These are phyloP conservation scores for Penicillium egyptiacum DNA, from an alignment of 495 filamentous ascomycete species.

Conservation along the genomic window DNA sequence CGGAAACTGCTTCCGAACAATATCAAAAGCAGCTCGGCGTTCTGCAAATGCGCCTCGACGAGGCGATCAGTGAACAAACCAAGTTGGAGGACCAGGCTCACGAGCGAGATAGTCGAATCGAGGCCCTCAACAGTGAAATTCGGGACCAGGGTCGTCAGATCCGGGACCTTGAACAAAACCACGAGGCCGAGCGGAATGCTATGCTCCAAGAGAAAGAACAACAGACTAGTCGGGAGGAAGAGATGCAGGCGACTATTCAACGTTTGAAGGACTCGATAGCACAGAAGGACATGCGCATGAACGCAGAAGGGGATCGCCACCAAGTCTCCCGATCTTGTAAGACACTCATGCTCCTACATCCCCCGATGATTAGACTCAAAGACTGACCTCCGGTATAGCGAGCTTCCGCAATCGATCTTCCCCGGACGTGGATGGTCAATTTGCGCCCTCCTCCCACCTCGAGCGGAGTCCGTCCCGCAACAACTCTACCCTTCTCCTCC, in stretches of 20 bases:
- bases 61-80: conserved; percentile 76
- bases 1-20: conserved; percentile 75
- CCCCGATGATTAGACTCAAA: neutral
- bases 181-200: conserved; percentile 83
- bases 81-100: conserved; percentile 83
- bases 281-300: conserved; percentile 62
- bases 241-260: conserved; percentile 84
- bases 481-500: conserved; percentile 80
- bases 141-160: conserved; percentile 75
- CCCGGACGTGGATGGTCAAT: conserved; percentile 62
- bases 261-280: conserved; percentile 83
- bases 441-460: conserved; percentile 81
- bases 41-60: conserved; percentile 82
- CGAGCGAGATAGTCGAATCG: conserved; percentile 77
- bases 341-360: conserved; percentile 23
- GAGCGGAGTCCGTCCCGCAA: conserved; percentile 80
- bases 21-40: conserved; percentile 81
- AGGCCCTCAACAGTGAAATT: conserved; percentile 75
- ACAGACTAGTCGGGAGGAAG: conserved; percentile 76
- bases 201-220: conserved; percentile 91
- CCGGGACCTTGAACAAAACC: conserved; percentile 84
- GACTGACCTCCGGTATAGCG: conserved; percentile 45
- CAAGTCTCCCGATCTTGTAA: conserved; percentile 70
- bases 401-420: conserved; percentile 54
- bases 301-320: conserved; percentile 62